These are phyloP conservation scores for Tetrapisispora arboricola DNA, from an alignment of 805 yeast genomes.

Conservation along the genomic window DNA sequence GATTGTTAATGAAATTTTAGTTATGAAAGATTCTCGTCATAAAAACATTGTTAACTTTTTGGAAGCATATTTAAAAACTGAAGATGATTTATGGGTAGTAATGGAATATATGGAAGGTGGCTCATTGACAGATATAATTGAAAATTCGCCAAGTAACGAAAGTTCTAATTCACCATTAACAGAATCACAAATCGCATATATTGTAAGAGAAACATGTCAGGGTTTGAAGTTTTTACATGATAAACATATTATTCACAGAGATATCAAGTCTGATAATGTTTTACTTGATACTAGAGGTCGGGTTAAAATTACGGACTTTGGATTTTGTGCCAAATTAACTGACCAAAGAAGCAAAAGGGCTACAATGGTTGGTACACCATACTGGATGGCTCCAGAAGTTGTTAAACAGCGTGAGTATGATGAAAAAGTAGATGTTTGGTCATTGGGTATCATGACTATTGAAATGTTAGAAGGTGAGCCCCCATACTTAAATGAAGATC, in stretches of 20 bases:
- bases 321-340: conserved; percentile 90
- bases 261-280: conserved; percentile 93
- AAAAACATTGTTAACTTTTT: conserved; percentile 89
- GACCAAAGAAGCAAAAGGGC: conserved; percentile 82
- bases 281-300: conserved; percentile 70
- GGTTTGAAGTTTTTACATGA: conserved; percentile 89
- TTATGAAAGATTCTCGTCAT: conserved; percentile 93
- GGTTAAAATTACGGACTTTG: conserved; percentile 93
- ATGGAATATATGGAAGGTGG: conserved; percentile 99
- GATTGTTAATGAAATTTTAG: conserved; percentile 89
- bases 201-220: conserved; percentile 80
- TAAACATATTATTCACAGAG: conserved; percentile 90
- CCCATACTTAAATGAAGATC: conserved; percentile 93
- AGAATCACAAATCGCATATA: conserved; percentile 86
- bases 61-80: conserved; percentile 77
- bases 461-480: conserved; percentile 99
- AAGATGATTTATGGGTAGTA: conserved; percentile 89
- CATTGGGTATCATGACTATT: conserved; percentile 93
- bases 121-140: conserved; percentile 89
- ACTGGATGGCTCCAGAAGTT: conserved; percentile 99
- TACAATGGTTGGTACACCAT: conserved; percentile 98
- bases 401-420: conserved; percentile 93
- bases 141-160: conserved; percentile 55
- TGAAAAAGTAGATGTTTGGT: conserved; percentile 97
- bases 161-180: conserved; percentile 35